Conservation (phyloP, 2,329 filamentous ascomycete species). For the Colletotrichum ledebouriae region DNA sequence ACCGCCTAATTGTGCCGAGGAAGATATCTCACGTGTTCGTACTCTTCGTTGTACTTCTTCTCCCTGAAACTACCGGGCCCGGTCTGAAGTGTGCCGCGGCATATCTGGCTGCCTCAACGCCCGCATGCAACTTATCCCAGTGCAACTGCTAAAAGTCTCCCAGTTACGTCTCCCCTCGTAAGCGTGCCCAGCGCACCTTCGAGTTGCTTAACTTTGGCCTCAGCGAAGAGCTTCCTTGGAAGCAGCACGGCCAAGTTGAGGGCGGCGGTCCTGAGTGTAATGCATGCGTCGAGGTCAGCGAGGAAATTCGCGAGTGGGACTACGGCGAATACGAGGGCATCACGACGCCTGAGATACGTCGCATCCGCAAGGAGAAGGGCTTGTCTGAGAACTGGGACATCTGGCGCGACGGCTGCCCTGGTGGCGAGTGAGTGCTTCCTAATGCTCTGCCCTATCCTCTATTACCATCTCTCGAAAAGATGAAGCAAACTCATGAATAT, state of each 20-base stretch:
- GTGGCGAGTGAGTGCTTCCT: slow-evolving; percentile 77
- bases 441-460: background rate
- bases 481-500: too few relatives aligned
- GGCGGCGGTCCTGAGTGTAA: slow-evolving; percentile 61
- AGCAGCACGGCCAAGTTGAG: slow-evolving; percentile 56
- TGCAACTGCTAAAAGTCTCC: slow-evolving; percentile 4
- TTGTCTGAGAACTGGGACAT: slow-evolving; percentile 79
- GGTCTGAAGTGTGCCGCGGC: too few relatives aligned
- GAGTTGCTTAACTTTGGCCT: slow-evolving; percentile 85
- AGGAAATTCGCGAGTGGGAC: slow-evolving; percentile 86
- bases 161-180: slow-evolving; percentile 88
- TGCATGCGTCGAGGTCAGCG: slow-evolving; percentile 75
- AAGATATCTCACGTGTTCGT: slow-evolving; percentile 86
- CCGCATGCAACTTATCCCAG: background rate
- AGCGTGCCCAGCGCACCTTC: slow-evolving; percentile 88
- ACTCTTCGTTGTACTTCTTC: background rate
- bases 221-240: slow-evolving; percentile 79
- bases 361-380: slow-evolving; percentile 68
- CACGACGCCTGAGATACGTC: slow-evolving; percentile 77
- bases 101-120: too few relatives aligned
- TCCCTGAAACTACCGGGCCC: background rate
- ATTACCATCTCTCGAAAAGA: too few relatives aligned
- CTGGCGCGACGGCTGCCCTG: slow-evolving; percentile 89
- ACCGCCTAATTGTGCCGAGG: slow-evolving; percentile 85
- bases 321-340: slow-evolving; percentile 91